These are phyloP conservation scores for Ophiosphaerella korrae DNA, from an alignment of 2,329 filamentous ascomycete genomes.

Conservation along the genomic window DNA sequence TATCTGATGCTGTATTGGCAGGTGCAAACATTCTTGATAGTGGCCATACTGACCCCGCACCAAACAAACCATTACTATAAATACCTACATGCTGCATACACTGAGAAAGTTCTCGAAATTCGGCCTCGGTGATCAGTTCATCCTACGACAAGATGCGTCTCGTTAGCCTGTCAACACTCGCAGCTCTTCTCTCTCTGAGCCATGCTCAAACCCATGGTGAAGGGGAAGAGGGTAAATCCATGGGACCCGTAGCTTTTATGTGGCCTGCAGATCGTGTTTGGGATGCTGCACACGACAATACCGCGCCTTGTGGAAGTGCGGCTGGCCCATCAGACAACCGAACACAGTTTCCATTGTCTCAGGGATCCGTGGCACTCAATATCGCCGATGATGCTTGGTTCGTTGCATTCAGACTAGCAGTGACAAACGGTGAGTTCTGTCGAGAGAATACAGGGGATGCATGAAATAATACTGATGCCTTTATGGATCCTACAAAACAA, in stretches of 20 bases:
- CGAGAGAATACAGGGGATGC: neutral
- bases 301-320: slow-evolving; percentile 61
- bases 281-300: slow-evolving; percentile 61
- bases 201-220: slow-evolving; percentile 31
- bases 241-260: slow-evolving; percentile 65
- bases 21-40: neutral
- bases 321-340: slow-evolving; percentile 53
- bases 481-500: slow-evolving; percentile 47
- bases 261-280: slow-evolving; percentile 65
- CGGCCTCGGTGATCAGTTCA: no score
- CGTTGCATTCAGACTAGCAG: slow-evolving; percentile 60
- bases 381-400: slow-evolving; percentile 64
- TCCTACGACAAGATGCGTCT: slow-evolving; percentile 11
- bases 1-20: slow-evolving; percentile 10
- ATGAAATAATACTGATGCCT: neutral
- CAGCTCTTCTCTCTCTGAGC: neutral
- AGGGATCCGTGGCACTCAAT: slow-evolving; percentile 61
- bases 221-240: slow-evolving; percentile 40
- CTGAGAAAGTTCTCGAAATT: neutral
- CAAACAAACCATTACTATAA: neutral
- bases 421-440: slow-evolving; percentile 53
- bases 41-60: neutral
- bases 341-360: slow-evolving; percentile 63
- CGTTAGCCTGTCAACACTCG: neutral
- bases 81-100: neutral